Percentiles rank a stretch among this genome's conserved stretches.
Conservation (phyloP, 1,284 basidiomycete genomes). For the Naganishia sp. region DNA sequence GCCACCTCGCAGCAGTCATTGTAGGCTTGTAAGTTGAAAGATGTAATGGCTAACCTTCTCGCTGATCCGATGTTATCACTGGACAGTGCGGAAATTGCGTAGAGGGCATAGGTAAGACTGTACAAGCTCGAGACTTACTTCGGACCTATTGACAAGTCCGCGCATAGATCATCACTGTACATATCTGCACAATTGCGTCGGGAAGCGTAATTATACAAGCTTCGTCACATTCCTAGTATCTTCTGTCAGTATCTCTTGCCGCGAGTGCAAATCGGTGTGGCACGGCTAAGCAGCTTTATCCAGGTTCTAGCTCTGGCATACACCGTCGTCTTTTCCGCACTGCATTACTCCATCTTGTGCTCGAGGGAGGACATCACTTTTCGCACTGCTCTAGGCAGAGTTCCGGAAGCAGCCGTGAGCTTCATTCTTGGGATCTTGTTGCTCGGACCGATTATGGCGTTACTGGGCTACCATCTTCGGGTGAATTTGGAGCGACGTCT, state of each 20-base stretch:
- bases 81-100: slow-evolving; percentile 88
- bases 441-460: slow-evolving; percentile 76
- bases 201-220: slow-evolving; percentile 84
- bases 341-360: slow-evolving; percentile 74
- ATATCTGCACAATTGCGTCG: slow-evolving; percentile 92
- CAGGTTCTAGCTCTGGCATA: slow-evolving; percentile 71
- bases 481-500: slow-evolving; percentile 57
- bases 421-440: slow-evolving; percentile 69
- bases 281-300: not conserved
- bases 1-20: slow-evolving; percentile 87
- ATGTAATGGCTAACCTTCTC: slow-evolving; percentile 5
- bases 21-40: slow-evolving; percentile 69
- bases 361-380: slow-evolving; percentile 61
- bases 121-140: too few relatives aligned
- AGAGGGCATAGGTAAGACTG: slow-evolving; percentile 60
- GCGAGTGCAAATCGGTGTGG: slow-evolving; percentile 16
- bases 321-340: slow-evolving; percentile 74
- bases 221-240: slow-evolving; percentile 78
- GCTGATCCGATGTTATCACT: too few relatives aligned
- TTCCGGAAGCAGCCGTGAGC: slow-evolving; percentile 73
- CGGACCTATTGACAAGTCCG: slow-evolving; percentile 46
- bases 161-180: slow-evolving; percentile 79
- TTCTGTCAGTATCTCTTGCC: slow-evolving; percentile 60
- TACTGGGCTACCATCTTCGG: slow-evolving; percentile 79
- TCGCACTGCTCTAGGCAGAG: slow-evolving; percentile 61